Conservation (phyloP, 768 basidiomycete genomes). For the Lactifluus volemus region DNA sequence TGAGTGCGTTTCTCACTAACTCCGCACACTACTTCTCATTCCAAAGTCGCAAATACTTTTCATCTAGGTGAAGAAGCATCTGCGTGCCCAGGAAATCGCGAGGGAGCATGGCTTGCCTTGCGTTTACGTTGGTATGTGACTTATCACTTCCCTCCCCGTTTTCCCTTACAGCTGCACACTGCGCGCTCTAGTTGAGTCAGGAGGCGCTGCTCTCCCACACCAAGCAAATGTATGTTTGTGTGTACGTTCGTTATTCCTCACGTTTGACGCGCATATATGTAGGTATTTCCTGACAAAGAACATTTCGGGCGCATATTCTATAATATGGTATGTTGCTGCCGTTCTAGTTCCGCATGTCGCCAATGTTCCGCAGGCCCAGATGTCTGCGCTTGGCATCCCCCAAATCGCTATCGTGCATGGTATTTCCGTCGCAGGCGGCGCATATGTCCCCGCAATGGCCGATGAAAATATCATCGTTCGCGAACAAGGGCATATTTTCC, state of each 20-base stretch:
- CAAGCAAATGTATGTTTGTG: constrained; percentile 64
- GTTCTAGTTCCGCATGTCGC: not conserved
- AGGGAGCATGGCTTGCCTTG: constrained; percentile 83
- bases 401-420: constrained; percentile 93
- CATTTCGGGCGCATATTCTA: constrained; percentile 97
- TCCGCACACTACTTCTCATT: not conserved
- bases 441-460: constrained; percentile 94
- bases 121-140: constrained; percentile 73
- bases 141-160: constrained; percentile 3
- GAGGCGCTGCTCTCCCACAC: constrained; percentile 85
- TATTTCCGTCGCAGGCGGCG: constrained; percentile 90
- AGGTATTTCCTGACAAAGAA: constrained; percentile 89
- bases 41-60: not conserved
- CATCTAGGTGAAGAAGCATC: constrained; percentile 81
- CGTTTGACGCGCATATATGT: not conserved
- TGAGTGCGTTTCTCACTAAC: constrained; percentile 23
- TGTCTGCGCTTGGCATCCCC: constrained; percentile 86
- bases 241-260: not conserved
- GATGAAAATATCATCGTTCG: constrained; percentile 89
- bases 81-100: constrained; percentile 93
- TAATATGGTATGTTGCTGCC: constrained; percentile 62
- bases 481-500: constrained; percentile 88
- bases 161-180: not conserved
- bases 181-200: constrained; percentile 66
- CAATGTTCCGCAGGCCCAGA: constrained; percentile 53